phyloP scores from a whole-genome alignment of 2,329 filamentous ascomycete species.

The Orbilia javanica region DNA sequence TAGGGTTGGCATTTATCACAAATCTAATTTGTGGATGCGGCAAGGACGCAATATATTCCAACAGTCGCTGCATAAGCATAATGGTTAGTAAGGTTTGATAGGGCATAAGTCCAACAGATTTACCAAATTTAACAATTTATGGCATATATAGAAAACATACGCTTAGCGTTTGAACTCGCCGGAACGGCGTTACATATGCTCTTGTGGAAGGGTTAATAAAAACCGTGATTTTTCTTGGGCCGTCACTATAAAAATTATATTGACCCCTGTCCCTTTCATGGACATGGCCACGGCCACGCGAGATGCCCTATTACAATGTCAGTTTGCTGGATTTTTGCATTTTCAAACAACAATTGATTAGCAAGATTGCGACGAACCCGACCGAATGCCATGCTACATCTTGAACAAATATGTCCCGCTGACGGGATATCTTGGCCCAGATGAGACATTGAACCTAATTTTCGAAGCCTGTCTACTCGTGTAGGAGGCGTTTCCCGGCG shows the following conservation, averaged over 20 bases:
- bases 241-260: slow-evolving; percentile 19
- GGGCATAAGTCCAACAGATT: neutral
- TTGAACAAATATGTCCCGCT: slow-evolving; percentile 33
- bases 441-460: slow-evolving; percentile 36
- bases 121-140: neutral
- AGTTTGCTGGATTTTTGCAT: neutral
- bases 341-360: neutral
- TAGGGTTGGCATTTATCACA: slow-evolving; percentile 30
- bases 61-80: slow-evolving; percentile 25
- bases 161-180: slow-evolving; percentile 45
- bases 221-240: slow-evolving; percentile 33
- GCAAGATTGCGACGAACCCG: slow-evolving; percentile 26
- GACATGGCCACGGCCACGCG: slow-evolving; percentile 13
- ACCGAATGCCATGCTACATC: slow-evolving; percentile 39
- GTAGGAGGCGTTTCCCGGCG: neutral
- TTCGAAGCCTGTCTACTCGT: neutral
- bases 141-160: slow-evolving; percentile 1
- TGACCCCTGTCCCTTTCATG: slow-evolving; percentile 21
- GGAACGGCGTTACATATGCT: slow-evolving; percentile 49
- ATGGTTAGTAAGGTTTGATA: neutral
- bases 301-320: neutral
- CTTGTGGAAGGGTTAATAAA: slow-evolving; percentile 50
- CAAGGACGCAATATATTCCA: slow-evolving; percentile 44
- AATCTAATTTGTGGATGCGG: slow-evolving; percentile 50
- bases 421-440: slow-evolving; percentile 43